These are phyloP conservation scores for Colletotrichum sp. DNA, from an alignment of 2,329 filamentous ascomycete genomes.

Conservation along the genomic window DNA sequence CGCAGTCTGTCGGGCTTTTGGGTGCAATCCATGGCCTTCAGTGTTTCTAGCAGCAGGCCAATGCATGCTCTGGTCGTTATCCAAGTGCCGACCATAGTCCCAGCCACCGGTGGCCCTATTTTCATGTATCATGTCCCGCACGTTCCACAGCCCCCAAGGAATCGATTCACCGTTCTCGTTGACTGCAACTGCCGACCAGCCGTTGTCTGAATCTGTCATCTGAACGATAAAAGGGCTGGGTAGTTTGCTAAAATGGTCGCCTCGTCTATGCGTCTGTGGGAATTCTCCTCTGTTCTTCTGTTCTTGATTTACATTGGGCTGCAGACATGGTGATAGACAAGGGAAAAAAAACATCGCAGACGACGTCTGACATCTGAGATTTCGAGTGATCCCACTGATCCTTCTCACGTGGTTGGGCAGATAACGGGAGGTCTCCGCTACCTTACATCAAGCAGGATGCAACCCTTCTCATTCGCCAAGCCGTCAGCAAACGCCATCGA, in stretches of 20 bases:
- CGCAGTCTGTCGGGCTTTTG: not conserved
- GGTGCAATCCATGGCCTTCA: not conserved
- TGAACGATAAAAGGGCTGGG: not conserved
- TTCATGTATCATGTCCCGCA: not conserved
- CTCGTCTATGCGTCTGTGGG: rapidly evolving
- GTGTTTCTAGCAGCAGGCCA: not conserved
- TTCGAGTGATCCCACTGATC: no score
- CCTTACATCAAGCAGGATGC: no score
- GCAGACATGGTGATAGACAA: rapidly evolving
- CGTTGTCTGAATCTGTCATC: not conserved
- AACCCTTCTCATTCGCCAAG: no score
- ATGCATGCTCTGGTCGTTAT: not conserved
- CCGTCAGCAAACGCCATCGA: no score
- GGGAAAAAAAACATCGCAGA: no score
- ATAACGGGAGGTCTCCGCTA: no score
- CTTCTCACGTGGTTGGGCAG: no score
- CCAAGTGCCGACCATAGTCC: not conserved
- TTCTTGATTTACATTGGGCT: no score
- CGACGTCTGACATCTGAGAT: no score
- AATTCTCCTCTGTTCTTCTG: not conserved
- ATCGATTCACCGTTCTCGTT: not conserved
- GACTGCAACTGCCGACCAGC: not conserved
- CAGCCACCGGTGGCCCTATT: not conserved
- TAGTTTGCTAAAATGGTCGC: rapidly evolving
- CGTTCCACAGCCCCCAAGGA: rapidly evolving